These are phyloP conservation scores for Sugiyamaella xylanicola DNA, from an alignment of 1,139 yeast genomes.

Conservation along the genomic window DNA sequence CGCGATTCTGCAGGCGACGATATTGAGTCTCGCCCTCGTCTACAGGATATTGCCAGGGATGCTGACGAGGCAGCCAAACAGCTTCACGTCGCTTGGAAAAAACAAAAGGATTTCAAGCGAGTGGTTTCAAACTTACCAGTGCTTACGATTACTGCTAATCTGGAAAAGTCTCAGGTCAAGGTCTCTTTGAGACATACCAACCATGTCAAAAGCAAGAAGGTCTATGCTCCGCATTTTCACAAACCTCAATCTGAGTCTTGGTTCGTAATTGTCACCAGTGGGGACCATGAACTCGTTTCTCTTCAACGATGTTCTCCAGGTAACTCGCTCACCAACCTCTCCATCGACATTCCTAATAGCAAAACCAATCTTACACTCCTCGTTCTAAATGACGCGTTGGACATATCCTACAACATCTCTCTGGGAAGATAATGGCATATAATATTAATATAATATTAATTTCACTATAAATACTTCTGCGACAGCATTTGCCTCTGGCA, in stretches of 20 bases:
- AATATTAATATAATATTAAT: not conserved
- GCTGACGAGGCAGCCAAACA: constrained; percentile 39
- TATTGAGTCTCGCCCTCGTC: constrained; percentile 14
- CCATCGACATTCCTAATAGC: constrained; percentile 11
- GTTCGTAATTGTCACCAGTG: constrained; percentile 71
- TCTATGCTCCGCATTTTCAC: constrained; percentile 65
- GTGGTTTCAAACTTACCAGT: constrained; percentile 48
- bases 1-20: constrained; percentile 20
- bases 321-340: constrained; percentile 19
- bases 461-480: not conserved
- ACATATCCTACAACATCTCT: constrained; percentile 18
- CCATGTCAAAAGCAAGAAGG: constrained; percentile 8
- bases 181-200: constrained; percentile 11
- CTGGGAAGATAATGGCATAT: constrained; percentile 6
- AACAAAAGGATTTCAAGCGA: constrained; percentile 41
- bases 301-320: constrained; percentile 33
- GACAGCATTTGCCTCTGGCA: not conserved
- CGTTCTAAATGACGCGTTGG: constrained; percentile 21
- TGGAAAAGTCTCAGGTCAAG: constrained; percentile 29
- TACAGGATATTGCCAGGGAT: constrained; percentile 26
- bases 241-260: constrained; percentile 93
- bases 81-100: constrained; percentile 41
- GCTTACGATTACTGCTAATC: constrained; percentile 47
- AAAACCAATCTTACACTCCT: constrained; percentile 12
- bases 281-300: constrained; percentile 37